Base-by-base conservation (phyloP, 2,329 filamentous ascomycete species). In the Clarireedia hainanense region DNA sequence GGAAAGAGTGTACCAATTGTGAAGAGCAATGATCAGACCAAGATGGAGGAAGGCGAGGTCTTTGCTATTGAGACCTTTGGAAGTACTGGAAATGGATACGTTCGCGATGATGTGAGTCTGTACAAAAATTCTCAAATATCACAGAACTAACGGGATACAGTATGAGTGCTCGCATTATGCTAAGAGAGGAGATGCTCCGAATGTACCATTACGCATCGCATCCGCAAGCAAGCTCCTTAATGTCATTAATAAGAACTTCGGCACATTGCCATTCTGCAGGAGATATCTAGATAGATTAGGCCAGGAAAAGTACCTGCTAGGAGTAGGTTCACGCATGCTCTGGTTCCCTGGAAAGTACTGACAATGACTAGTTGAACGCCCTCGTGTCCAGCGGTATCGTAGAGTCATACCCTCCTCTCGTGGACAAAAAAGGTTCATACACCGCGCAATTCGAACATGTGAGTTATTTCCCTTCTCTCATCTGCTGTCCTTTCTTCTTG, bases 1-100 rank as follows among this genome's bases (percentile, higher is more conserved):
- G 88, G 84, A 65, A 96, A 96, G 79, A 91, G 88, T 63, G 89
- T 96, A 51, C 92, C 91, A 0, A 96, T 96, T 66, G 90, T 96
- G 61, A 95, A 95, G 76, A 86, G 84, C 60, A 81, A 82, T 60
- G 89, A 95, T 67, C 84, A 86, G 70, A 95, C 90, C 52, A 96
- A 95, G 79, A 97, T 97, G 92, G 91, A 96, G 74, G 92, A 96
- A 73, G 91, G 91, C 43, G 91, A 97, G 68, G 85, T 91, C 17
- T 97, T 95, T 71, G 91, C 91, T 61, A 95, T 96, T 65, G 91
- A 96, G 76, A 96, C 91, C 0, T 96, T 96, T 71, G 92, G 91
- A 58, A 94, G 87, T 70, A 96, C 91, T 23, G 92, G 91, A 61
- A 91, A 89, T 69, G 91, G 91, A 62, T 88, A 89, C 68, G 89